Percentiles rank a stretch among this genome's conserved stretches.
These are phyloP conservation scores for Mycena citricolor DNA, from an alignment of 1,284 basidiomycete species.

Conservation along the genomic window DNA sequence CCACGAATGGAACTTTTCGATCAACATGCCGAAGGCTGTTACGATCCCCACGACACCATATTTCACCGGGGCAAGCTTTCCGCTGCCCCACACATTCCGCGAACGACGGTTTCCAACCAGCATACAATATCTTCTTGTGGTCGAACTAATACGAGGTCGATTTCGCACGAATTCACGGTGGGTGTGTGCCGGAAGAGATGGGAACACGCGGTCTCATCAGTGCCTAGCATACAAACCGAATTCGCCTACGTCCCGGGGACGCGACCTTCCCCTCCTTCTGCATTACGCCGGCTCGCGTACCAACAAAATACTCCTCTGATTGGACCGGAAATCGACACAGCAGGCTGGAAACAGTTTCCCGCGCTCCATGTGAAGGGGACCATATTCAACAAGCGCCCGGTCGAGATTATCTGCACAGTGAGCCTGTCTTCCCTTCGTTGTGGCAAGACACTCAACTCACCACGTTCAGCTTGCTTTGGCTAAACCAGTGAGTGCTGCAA, in stretches of 20 bases:
- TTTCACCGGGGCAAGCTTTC: conserved; percentile 11
- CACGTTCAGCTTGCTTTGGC: conserved; percentile 39
- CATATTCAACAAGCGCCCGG: conserved; percentile 39
- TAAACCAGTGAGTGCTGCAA: conserved; percentile 37
- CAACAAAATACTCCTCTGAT: conserved; percentile 41
- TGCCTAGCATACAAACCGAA: conserved; percentile 44
- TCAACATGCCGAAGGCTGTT: conserved; percentile 15
- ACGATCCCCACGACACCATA: conserved; percentile 4
- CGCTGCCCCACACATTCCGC: conserved; percentile 47
- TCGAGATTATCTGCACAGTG: conserved; percentile 44
- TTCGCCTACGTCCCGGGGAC: conserved; percentile 49
- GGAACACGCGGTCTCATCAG: no score
- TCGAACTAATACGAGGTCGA: conserved; percentile 42
- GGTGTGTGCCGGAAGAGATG: not conserved
- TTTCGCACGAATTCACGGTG: conserved; percentile 39
- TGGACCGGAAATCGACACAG: conserved; percentile 44
- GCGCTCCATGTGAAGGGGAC: conserved; percentile 40
- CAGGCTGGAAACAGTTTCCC: conserved; percentile 46
- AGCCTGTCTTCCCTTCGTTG: conserved; percentile 23
- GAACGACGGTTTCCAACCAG: conserved; percentile 44
- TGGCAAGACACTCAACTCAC: conserved; percentile 8
- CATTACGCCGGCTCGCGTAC: conserved; percentile 48
- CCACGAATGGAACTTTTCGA: conserved; percentile 20
- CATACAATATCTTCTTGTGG: conserved; percentile 46
- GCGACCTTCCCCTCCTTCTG: conserved; percentile 42